Evolutionary conservation across 495 filamentous ascomycete species (phyloP).

Genomic region (Neurospora discreta): DNA sequence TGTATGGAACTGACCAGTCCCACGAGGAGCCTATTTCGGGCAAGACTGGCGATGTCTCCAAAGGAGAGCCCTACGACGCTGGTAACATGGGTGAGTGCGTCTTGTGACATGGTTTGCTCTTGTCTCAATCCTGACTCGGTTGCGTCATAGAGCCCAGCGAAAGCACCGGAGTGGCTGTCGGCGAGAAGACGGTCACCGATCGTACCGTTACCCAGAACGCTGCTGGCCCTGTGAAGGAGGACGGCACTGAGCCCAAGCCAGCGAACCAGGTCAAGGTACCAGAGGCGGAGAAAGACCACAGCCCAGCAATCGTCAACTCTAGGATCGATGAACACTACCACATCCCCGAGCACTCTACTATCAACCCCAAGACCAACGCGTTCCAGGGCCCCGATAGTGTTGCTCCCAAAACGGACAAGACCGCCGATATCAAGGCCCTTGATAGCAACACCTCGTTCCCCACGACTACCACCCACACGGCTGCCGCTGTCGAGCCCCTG

Average conservation of each 20-base stretch:
- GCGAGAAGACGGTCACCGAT: not conserved
- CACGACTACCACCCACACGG: not conserved
- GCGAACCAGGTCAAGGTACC: not conserved
- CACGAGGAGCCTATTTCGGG: conserved; percentile 44
- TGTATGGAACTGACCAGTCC: conserved; percentile 36
- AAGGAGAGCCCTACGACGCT: conserved; percentile 48
- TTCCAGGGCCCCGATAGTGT: not conserved
- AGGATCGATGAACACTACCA: not conserved
- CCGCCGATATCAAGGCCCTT: not conserved
- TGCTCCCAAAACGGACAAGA: not conserved
- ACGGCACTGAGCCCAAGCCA: not conserved
- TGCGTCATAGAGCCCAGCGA: not conserved
- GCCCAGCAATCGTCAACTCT: not conserved
- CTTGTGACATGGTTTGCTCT: not conserved
- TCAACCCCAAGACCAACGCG: not conserved
- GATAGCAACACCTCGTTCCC: not conserved
- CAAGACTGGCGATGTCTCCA: conserved; percentile 36
- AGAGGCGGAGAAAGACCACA: not conserved
- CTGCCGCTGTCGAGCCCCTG: not conserved
- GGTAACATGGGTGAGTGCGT: conserved; percentile 37
- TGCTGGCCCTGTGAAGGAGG: not conserved
- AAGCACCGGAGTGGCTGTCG: not conserved
- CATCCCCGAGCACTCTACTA: not conserved
- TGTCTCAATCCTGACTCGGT: not conserved
- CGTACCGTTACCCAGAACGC: not conserved